Percentiles rank a stretch among this genome's conserved stretches.
Evolutionary conservation across 306 rosid genomes (phyloP).

Genomic region (Prunus mira): DNA sequence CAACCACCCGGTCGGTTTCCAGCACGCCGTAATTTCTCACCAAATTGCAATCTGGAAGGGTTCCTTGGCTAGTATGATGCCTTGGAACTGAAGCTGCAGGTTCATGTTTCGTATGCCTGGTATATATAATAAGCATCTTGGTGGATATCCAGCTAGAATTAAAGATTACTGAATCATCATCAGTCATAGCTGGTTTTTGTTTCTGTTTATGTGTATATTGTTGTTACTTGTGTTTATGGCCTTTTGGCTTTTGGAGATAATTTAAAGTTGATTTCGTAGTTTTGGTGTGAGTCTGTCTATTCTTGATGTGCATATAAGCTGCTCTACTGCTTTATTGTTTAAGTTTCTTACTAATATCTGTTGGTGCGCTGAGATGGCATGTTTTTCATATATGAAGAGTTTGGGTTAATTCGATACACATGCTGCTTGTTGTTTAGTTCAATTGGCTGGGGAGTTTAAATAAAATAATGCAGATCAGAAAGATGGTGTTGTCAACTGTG

Average conservation of each 20-base stretch:
- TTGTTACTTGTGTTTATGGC: not conserved
- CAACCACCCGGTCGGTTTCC: not conserved
- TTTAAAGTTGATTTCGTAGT: not conserved
- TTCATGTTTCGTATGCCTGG: not conserved
- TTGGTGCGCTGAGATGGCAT: not conserved
- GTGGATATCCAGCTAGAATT: not conserved
- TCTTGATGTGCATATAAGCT: not conserved
- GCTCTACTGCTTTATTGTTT: not conserved
- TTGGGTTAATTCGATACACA: not conserved
- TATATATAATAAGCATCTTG: not conserved
- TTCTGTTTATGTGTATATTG: not conserved
- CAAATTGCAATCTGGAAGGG: conserved; percentile 24
- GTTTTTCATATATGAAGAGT: not conserved
- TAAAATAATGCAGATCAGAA: not conserved
- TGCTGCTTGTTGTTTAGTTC: not conserved
- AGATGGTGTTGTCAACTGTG: not conserved
- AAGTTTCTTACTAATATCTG: not conserved
- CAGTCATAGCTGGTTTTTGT: not conserved
- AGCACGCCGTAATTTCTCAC: conserved; percentile 23
- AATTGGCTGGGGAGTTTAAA: not conserved
- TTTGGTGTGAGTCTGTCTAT: not conserved
- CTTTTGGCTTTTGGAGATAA: not conserved
- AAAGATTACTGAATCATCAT: not conserved
- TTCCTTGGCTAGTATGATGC: conserved; percentile 11
- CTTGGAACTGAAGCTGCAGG: conserved; percentile 8